Percentiles rank a stretch among this genome's conserved stretches.
Conservation (phyloP, 139 green algal species). For the Coelastrella sp. region DNA sequence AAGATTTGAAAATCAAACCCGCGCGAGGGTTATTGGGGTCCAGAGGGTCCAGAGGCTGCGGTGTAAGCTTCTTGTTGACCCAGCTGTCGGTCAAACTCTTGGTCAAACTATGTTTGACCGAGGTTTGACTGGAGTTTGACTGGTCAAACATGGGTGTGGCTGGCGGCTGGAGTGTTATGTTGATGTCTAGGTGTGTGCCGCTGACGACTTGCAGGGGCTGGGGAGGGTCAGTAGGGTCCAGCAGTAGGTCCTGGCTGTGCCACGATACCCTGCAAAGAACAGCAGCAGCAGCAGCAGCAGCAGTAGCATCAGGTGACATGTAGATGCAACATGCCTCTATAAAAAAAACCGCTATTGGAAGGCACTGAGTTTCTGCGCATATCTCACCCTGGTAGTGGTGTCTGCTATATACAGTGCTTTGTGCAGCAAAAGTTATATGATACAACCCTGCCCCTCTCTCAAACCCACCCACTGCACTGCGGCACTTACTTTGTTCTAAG, state of each 20-base stretch:
- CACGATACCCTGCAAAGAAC: slow-evolving; percentile 39
- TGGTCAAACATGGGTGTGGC: neutral
- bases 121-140: neutral
- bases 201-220: slow-evolving; percentile 50
- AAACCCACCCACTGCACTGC: no score
- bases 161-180: slow-evolving; percentile 24
- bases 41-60: neutral
- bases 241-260: slow-evolving; percentile 4
- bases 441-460: no score
- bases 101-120: neutral
- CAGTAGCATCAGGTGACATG: neutral
- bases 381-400: no score
- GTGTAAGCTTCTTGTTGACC: neutral
- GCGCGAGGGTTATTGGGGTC: slow-evolving; percentile 5
- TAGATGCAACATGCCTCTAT: no score
- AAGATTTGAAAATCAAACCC: slow-evolving; percentile 71
- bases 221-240: neutral
- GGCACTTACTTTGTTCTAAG: slow-evolving; percentile 52
- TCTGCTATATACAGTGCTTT: no score
- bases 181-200: slow-evolving; percentile 64
- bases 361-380: no score
- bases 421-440: no score
- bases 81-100: neutral
- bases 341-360: no score
- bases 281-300: neutral